These are phyloP conservation scores for Cryptococcus depauperatus DNA, from an alignment of 1,284 basidiomycete species.

Conservation along the genomic window DNA sequence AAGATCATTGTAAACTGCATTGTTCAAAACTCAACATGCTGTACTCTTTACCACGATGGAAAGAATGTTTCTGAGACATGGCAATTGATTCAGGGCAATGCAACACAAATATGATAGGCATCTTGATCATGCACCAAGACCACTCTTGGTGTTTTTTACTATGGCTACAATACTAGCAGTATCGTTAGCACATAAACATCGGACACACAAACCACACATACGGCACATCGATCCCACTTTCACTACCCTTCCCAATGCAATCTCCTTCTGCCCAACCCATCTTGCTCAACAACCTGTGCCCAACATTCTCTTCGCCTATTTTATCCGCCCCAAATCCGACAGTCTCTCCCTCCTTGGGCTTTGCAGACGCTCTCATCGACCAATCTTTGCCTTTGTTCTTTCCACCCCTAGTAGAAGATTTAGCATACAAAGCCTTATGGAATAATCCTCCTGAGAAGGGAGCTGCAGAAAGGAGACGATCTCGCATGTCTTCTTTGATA, in stretches of 20 bases:
- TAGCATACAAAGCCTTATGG: slow-evolving; percentile 38
- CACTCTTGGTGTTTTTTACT: slow-evolving; percentile 46
- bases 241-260: slow-evolving; percentile 37
- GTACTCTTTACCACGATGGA: too few relatives aligned
- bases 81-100: too few relatives aligned
- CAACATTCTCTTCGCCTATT: slow-evolving; percentile 44
- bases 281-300: slow-evolving; percentile 41
- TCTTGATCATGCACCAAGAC: slow-evolving; percentile 41
- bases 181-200: slow-evolving; percentile 8
- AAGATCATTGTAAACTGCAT: too few relatives aligned
- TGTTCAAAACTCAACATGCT: too few relatives aligned
- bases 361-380: slow-evolving; percentile 19
- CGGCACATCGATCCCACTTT: slow-evolving; percentile 40
- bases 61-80: too few relatives aligned
- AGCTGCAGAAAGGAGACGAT: slow-evolving; percentile 47
- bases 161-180: slow-evolving; percentile 42
- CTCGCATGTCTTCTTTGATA: slow-evolving; percentile 57
- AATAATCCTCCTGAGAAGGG: slow-evolving; percentile 28
- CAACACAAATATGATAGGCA: too few relatives aligned
- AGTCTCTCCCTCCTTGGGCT: slow-evolving; percentile 40
- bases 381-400: slow-evolving; percentile 13
- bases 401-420: slow-evolving; percentile 5
- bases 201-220: slow-evolving; percentile 23
- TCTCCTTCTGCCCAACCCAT: slow-evolving; percentile 46
- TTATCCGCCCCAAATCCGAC: slow-evolving; percentile 42